Evolutionary conservation across 129 eudicot species (phyloP), one percentile per base, ranked within the genome.

Genomic region (Erigeron canadensis): DNA sequence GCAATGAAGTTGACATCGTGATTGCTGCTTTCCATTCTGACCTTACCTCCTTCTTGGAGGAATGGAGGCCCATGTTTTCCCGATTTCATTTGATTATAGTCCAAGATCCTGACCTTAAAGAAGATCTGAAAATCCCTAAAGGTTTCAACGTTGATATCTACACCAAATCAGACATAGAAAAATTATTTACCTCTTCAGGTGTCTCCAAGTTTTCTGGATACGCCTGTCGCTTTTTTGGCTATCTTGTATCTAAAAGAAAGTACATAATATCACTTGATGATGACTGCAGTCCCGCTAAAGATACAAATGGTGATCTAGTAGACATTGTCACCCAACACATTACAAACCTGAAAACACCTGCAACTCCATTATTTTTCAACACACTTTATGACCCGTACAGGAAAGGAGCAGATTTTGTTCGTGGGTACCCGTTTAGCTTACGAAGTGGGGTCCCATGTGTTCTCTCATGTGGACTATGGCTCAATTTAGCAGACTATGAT

Each of bases 401-500:
- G 41, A 80, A 90, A 73, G 99, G 97, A 57, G 83, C 97, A 0
- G 97, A 95, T 68, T 95, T 90, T 53, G 97, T 95, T 54, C 96
- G 99, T 38, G 99, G 99, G 12, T 95, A 95, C 83, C 97, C 99
- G 4, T 90, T 95, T 71, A 95, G 99, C 83, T 58, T 95, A 80
- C 83, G 97, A 37, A 75, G 64, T 62, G 97, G 97, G 65, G 97
- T 90, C 5, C 69, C 84, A 0, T 90, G 96, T 72, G 89, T 84
- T 11, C 77, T 90, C 1, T 95, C 96, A 18, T 90, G 91, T 71
- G 99, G 99, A 12, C 77, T 95, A 57, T 95, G 96, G 97, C 91
- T 95, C 10, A 95, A 90, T 67, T 55, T 90, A 76, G 96, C 99
- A 0, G 99, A 95, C 80, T 86, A 80, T 39, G 97, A 95, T 84